Base-by-base conservation (phyloP, 164 flowering plant genomes). In the Vitis cinerea region DNA sequence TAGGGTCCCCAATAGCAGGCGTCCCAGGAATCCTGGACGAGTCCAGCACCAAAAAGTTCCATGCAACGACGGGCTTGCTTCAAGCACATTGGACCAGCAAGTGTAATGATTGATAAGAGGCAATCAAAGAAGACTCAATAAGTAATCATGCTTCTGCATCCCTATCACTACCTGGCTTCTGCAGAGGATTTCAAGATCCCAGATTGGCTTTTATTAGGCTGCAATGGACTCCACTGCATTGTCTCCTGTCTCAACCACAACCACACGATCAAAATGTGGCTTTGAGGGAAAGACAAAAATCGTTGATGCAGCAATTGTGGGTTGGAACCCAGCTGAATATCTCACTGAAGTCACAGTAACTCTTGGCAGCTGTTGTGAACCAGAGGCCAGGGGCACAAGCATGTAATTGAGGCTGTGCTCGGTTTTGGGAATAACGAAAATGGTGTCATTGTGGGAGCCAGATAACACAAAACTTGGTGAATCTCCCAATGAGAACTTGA, bases 211-310 rank as follows among this genome's bases (percentile, higher is more conserved):
- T 4, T 63, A 81, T 3, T 68, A 69, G 59, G 76, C 72, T 11
- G 74, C 66, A 78, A 79, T 27, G 11, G 82, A 67, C 44, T 80
- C 81, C 49, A 59, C 12, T 37, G 23, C 64, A 48, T 47, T 72
- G 19, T 67, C 78, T 58, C 19, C 71, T 15, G 44, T 64, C 19
- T 69, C 81, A 29, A 55, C 78, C 64, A 71, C 81, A 29, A 55
- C 78, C 64, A 71, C 48, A 37, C 7, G 4, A 79, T 79, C 66
- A 65, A 86, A 82, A 65, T 72, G 84, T 59, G 91, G 97, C 62
- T 81, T 70, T 0, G 88, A 81, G 27, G 98, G 99, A 72, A 85
- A 96, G 6, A 96, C 86, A 77, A 92, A 96, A 50, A 93, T 61
- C 15, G 87, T 71, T 5, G 89, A 82, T 30, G 94, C 89, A 50